These are phyloP conservation scores for Cucurbita argyrosperma DNA, from an alignment of 306 rosid genomes.

Conservation along the genomic window DNA sequence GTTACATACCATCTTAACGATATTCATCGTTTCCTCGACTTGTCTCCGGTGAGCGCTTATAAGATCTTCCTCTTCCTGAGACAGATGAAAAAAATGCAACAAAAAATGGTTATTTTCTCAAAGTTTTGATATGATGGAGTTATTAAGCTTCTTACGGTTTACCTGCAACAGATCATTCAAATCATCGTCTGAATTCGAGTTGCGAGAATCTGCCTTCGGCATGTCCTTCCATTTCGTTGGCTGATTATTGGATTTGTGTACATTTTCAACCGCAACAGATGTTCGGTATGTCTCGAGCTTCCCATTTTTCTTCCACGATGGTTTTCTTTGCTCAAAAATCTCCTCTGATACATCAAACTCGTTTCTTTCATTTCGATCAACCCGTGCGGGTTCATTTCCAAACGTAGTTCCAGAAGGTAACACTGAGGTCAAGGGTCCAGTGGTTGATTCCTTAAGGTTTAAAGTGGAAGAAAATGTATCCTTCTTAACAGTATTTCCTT, in stretches of 20 bases:
- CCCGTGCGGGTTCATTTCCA: conserved; percentile 58
- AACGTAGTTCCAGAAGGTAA: conserved; percentile 34
- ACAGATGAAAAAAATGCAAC: neutral
- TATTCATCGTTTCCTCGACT: conserved; percentile 97
- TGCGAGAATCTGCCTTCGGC: conserved; percentile 48
- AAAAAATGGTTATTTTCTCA: neutral
- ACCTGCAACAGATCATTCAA: conserved; percentile 86
- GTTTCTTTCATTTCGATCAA: conserved; percentile 48
- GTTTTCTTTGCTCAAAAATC: conserved; percentile 50
- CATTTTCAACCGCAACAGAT: conserved; percentile 38
- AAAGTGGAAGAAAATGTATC: conserved; percentile 50
- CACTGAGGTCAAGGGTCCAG: conserved; percentile 55
- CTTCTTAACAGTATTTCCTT: conserved; percentile 76
- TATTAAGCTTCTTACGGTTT: neutral
- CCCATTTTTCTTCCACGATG: conserved; percentile 63
- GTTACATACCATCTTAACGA: conserved; percentile 73
- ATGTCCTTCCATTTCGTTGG: conserved; percentile 59
- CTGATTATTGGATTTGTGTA: conserved; percentile 51
- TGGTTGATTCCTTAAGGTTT: conserved; percentile 74
- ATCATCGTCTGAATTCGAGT: conserved; percentile 54
- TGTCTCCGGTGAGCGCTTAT: conserved; percentile 94
- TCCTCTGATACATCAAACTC: conserved; percentile 70
- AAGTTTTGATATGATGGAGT: neutral
- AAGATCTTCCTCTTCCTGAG: conserved; percentile 97
- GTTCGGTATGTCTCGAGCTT: conserved; percentile 42